Base-by-base conservation (phyloP, 768 basidiomycete genomes). In the Lenzites betulinus region DNA sequence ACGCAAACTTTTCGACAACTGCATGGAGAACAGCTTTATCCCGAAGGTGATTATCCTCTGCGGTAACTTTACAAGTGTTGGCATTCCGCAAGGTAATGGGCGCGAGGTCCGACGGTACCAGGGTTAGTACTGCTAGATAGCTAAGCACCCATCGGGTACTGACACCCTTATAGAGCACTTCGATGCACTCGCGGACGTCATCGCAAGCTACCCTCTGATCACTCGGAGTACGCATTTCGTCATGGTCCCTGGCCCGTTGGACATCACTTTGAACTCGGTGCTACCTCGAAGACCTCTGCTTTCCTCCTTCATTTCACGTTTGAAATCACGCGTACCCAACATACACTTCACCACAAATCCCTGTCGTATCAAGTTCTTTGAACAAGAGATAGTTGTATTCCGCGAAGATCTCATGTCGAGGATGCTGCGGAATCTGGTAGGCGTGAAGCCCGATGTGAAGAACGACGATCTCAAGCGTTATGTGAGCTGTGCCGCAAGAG, bases 361-460 rank as follows among this genome's bases (percentile, higher is more conserved):
- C 1, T 96, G 94, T 74, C 86, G 97, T 20, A 84, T 98, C 67
- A 92, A 92, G 67, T 98, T 97, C 70, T 95, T 95, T 71, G 86
- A 92, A 28, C 95, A 98, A 71, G 97, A 99, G 75, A 87, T 99
- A 54, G 95, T 98, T 44, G 76, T 99, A 25, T 97, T 91, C 69
- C 80, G 97, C 42, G 93, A 98, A 67, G 94, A 98, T 71, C 73
- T 88, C 50, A 98, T 99, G 94, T 84, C 92, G 1, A 82, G 88
- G 66, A 95, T 98, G 93, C 75, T 98, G 63, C 78, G 97, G 66
- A 97, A 98, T 72, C 82, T 93, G 22, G 87, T 98, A 6, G 88
- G 92, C 11, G 87, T 96, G 36, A 97, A 97, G 70, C 87, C 88
- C 2, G 84, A 90, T 47, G 84, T 87, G 23, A 78, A 82, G 48